phyloP scores from a whole-genome alignment of 441 rosid species.

The Biscutella laevigata region DNA sequence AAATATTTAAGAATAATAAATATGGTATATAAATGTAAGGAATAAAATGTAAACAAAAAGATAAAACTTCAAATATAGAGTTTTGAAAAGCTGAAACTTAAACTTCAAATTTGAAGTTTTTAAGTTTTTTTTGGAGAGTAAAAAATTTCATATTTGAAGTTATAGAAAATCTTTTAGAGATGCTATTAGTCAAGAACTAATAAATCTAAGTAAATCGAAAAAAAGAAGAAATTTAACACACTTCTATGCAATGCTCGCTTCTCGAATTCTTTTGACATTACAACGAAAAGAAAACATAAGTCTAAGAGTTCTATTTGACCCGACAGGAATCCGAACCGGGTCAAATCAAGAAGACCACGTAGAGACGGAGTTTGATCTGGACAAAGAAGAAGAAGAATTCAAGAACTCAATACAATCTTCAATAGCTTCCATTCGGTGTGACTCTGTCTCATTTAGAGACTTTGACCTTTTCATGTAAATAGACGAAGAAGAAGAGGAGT shows the following conservation, averaged over 20 bases:
- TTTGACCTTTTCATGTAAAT: conserved; percentile 57
- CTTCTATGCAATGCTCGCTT: conserved; percentile 5
- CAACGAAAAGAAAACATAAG: background rate
- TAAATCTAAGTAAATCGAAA: background rate
- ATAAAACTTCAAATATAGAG: no score
- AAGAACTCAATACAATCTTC: conserved; percentile 92
- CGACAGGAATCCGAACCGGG: background rate
- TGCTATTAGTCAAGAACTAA: background rate
- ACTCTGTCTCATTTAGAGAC: conserved; percentile 66
- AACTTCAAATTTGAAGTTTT: no score
- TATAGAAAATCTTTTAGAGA: no score
- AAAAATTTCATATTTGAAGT: no score
- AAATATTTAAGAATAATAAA: no score
- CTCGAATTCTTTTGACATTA: background rate
- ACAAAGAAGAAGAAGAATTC: conserved; percentile 74
- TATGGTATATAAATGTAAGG: no score
- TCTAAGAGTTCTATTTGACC: background rate
- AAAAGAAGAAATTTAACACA: background rate
- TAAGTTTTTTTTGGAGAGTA: no score
- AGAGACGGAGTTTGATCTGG: conserved; percentile 65
- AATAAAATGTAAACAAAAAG: no score
- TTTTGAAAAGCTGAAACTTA: no score
- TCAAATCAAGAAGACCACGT: conserved; percentile 36
- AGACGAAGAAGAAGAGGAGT: conserved; percentile 42
- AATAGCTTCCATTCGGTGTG: conserved; percentile 80